Conservation (phyloP, 2,329 filamentous ascomycete species). For the Septoria petroselini region DNA sequence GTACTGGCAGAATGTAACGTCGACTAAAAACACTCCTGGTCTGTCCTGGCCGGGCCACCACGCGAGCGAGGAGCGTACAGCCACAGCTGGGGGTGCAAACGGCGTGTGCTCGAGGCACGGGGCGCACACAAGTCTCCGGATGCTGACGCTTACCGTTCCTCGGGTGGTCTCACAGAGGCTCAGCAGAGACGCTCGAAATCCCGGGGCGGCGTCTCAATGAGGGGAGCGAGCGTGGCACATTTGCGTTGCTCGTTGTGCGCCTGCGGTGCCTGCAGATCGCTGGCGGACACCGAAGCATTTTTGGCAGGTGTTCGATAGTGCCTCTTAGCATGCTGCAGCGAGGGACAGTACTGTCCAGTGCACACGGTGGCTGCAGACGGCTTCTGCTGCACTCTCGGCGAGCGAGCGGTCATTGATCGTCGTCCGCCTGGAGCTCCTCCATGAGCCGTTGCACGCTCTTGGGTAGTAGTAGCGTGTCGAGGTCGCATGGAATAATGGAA, state of each 20-base stretch:
- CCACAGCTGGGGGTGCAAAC: not conserved
- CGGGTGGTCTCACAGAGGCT: conserved; percentile 8
- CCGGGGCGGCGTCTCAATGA: not conserved
- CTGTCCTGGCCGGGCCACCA: not conserved
- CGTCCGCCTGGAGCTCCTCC: no score
- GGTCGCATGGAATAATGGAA: conserved; percentile 18
- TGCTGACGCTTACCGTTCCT: not conserved
- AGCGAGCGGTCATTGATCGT: no score
- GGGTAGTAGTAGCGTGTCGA: conserved; percentile 16
- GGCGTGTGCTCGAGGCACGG: not conserved
- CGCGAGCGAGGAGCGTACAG: not conserved
- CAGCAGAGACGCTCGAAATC: conserved; percentile 9
- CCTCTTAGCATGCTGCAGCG: not conserved
- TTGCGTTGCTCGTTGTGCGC: not conserved
- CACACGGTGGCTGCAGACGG: not conserved
- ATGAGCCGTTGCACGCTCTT: conserved; percentile 9
- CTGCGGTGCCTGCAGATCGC: conserved; percentile 19
- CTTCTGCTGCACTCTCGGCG: conserved; percentile 3
- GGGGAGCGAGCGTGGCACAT: not conserved
- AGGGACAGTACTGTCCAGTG: not conserved
- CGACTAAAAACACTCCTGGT: not conserved
- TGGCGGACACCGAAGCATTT: conserved; percentile 4
- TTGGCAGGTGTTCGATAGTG: not conserved
- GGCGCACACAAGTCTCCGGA: not conserved
- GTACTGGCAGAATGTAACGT: conserved; percentile 2